Conservation (phyloP, 768 basidiomycete species). For the Ephemerocybe angulata region DNA sequence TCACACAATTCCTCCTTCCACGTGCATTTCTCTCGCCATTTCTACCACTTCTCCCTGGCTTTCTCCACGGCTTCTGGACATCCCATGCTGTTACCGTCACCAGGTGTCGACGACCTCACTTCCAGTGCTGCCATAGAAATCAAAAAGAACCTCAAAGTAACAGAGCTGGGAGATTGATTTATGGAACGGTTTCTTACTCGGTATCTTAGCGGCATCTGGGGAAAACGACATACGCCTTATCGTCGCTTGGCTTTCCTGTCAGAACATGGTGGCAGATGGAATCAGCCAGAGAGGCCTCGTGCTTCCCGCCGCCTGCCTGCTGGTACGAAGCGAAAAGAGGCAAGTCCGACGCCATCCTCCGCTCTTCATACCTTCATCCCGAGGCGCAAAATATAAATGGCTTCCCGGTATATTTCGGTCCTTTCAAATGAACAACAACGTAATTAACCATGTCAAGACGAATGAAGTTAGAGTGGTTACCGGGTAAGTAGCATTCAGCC, state of each 20-base stretch:
- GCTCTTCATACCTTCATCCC: too few species aligned
- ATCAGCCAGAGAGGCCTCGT: neutral
- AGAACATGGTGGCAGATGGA: neutral
- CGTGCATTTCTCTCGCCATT: slow-evolving; percentile 19
- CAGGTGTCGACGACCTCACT: neutral
- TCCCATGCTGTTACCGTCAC: neutral
- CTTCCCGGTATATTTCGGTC: neutral
- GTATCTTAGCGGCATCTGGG: neutral
- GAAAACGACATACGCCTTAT: neutral
- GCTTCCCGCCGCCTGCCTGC: neutral
- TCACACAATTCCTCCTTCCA: slow-evolving; percentile 19
- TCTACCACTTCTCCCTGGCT: neutral
- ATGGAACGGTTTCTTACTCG: too few species aligned
- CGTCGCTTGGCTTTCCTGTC: neutral
- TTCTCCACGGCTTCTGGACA: too few species aligned
- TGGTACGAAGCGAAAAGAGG: neutral
- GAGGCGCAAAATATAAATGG: too few species aligned
- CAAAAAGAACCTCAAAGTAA: neutral
- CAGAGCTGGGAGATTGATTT: neutral
- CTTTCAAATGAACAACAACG: neutral
- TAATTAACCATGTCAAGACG: neutral
- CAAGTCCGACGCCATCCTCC: neutral
- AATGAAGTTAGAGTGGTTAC: too few species aligned
- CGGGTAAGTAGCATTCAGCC: too few species aligned
- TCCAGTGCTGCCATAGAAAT: slow-evolving; percentile 1